A percentile compares a stretch with the other conserved stretches of the same genome.
These are phyloP conservation scores for Ilyonectria sp. DNA, from an alignment of 2,329 filamentous ascomycete species.

Conservation along the genomic window DNA sequence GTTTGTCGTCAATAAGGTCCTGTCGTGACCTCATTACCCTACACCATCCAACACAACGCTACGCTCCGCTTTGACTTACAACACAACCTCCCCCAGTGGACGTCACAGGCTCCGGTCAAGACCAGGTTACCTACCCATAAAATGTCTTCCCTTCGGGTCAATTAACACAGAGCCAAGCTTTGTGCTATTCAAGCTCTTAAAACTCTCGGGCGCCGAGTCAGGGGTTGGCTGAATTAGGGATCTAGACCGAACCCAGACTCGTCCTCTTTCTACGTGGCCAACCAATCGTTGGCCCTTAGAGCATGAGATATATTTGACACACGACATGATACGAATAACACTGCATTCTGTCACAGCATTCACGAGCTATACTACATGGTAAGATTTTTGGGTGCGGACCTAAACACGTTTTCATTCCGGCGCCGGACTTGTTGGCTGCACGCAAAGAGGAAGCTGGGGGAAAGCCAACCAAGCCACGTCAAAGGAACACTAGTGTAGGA, in stretches of 20 bases:
- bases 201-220: neutral
- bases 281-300: neutral
- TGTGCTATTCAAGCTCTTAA: neutral
- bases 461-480: neutral
- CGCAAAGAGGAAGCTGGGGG: neutral
- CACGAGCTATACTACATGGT: neutral
- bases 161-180: neutral
- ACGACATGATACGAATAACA: constrained; percentile 17
- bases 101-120: neutral
- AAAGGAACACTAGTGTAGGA: neutral
- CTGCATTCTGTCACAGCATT: neutral
- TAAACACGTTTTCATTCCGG: neutral
- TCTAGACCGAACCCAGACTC: neutral
- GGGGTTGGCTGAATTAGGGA: neutral
- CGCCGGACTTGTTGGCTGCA: neutral
- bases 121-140: neutral
- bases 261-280: neutral
- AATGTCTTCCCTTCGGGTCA: neutral
- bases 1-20: too few relatives aligned
- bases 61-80: neutral
- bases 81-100: neutral
- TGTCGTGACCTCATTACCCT: neutral
- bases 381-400: constrained; percentile 2
- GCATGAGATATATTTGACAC: constrained; percentile 16
- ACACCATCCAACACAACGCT: neutral